phyloP scores from a whole-genome alignment of 495 filamentous ascomycete genomes.

The Aspergillus ostianus region DNA sequence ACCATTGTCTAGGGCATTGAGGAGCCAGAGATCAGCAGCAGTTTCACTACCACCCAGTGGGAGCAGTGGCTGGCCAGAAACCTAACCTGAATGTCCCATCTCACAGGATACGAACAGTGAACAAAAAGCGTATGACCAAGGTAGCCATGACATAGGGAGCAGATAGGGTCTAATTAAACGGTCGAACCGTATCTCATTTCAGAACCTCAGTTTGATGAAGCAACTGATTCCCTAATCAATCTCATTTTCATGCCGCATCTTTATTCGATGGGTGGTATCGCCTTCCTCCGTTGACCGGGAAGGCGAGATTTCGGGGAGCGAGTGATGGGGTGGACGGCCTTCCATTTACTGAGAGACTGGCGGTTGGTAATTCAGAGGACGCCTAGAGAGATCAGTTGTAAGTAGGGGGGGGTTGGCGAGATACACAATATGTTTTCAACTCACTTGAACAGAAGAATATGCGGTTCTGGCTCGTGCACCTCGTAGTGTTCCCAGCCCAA shows the following conservation, averaged over 20 bases:
- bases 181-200: conserved; percentile 38
- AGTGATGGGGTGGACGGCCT: not conserved
- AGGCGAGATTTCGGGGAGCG: not conserved
- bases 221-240: conserved; percentile 21
- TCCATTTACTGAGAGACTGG: conserved; percentile 47
- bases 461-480: conserved; percentile 96
- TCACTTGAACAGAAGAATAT: conserved; percentile 98
- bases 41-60: conserved; percentile 80
- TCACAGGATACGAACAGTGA: conserved; percentile 3
- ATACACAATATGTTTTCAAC: conserved; percentile 26
- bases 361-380: conserved; percentile 82
- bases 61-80: conserved; percentile 80
- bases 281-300: not conserved
- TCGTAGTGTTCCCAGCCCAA: conserved; percentile 99
- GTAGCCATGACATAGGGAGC: conserved; percentile 9
- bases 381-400: conserved; percentile 47
- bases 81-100: conserved; percentile 48
- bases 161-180: conserved; percentile 14
- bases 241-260: conserved; percentile 6
- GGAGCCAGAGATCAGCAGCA: conserved; percentile 71
- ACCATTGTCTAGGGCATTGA: conserved; percentile 60
- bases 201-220: conserved; percentile 27
- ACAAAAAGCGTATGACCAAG: conserved; percentile 1
- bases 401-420: not conserved
- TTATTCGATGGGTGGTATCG: not conserved